Evolutionary conservation across 306 rosid genomes (phyloP), one percentile per base, ranked within the genome.

Genomic region (Pueraria montana): DNA sequence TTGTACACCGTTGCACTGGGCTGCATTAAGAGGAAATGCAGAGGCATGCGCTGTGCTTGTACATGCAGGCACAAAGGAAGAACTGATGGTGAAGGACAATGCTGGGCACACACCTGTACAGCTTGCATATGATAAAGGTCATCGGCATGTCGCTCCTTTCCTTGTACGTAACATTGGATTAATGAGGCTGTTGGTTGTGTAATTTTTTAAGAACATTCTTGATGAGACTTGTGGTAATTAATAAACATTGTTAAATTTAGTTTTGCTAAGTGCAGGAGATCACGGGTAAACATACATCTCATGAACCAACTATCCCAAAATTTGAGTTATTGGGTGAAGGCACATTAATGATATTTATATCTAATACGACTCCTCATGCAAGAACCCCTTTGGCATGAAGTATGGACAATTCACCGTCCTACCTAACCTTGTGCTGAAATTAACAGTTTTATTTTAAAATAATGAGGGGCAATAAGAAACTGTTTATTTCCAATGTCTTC

Each of bases 1-100:
- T 84, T 91, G 97, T 89, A 91, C 99, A 20, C 98, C 99, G 0
- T 79, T 96, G 94, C 99, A 96, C 82, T 96, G 98, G 99, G 98
- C 98, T 87, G 94, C 96, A 65, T 59, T 88, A 84, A 63, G 87
- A 70, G 99, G 98, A 82, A 63, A 91, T 66, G 63, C 90, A 81
- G 98, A 96, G 84, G 97, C 87, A 32, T 96, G 99, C 46, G 87
- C 97, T 43, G 92, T 96, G 70, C 99, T 96, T 84, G 94, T 96
- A 64, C 97, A 96, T 86, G 88, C 97, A 10, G 96, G 99, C 85
- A 84, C 91, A 26, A 96, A 96, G 89, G 84, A 91, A 85, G 99
- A 96, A 85, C 68, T 96, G 73, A 69, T 46, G 75, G 88, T 92
- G 89, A 96, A 91, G 79, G 99, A 96, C 76, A 93, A 93, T 84